Percentiles rank a stretch among this genome's conserved stretches.
Conservation (phyloP, 2,329 filamentous ascomycete species). For the Bipolaris oryzae region DNA sequence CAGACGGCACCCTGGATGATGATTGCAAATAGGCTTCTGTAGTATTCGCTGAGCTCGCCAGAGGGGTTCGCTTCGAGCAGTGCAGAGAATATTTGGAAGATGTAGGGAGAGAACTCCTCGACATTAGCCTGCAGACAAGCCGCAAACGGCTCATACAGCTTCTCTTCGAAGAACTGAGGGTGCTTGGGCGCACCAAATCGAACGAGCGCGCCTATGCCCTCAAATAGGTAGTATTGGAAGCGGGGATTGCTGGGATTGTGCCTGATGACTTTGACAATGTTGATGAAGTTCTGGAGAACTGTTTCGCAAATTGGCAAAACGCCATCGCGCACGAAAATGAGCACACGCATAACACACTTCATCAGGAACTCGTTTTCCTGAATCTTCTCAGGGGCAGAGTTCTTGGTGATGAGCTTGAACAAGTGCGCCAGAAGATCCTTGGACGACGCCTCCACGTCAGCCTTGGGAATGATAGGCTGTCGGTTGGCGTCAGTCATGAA, state of each 20-base stretch:
- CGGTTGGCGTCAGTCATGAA: constrained; percentile 79
- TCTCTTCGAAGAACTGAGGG: constrained; percentile 75
- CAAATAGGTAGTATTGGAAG: constrained; percentile 99
- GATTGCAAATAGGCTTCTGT: constrained; percentile 77
- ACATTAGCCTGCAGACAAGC: constrained; percentile 81
- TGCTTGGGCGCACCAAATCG: constrained; percentile 72
- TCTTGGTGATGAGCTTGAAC: constrained; percentile 87
- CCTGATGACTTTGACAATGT: constrained; percentile 89
- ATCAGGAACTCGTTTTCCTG: constrained; percentile 99
- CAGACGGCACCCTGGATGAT: constrained; percentile 83
- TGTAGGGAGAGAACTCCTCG: constrained; percentile 92
- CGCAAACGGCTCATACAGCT: constrained; percentile 83
- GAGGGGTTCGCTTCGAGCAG: constrained; percentile 85
- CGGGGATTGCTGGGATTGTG: constrained; percentile 95
- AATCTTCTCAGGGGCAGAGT: constrained; percentile 84
- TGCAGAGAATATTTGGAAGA: constrained; percentile 93
- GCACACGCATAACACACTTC: constrained; percentile 96
- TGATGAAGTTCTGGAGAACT: constrained; percentile 82
- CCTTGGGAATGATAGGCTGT: constrained; percentile 77
- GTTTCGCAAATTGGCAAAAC: constrained; percentile 75
- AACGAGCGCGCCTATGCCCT: constrained; percentile 88
- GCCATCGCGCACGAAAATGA: constrained; percentile 90
- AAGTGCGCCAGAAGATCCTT: constrained; percentile 88
- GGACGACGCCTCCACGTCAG: constrained; percentile 78
- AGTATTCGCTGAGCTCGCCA: constrained; percentile 78